Conservation (phyloP, 805 yeast genomes). For the Schwanniomyces polymorphus region DNA sequence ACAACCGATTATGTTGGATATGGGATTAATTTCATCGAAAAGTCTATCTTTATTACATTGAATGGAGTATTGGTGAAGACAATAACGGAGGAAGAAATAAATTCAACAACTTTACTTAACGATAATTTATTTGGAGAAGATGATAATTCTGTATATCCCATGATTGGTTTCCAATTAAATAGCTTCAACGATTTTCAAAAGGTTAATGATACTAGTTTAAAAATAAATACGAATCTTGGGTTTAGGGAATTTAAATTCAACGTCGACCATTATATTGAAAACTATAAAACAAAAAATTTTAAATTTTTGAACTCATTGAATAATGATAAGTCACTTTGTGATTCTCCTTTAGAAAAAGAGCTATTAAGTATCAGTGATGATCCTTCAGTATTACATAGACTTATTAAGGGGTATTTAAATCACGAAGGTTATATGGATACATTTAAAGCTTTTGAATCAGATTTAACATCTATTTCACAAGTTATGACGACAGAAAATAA, state of each 20-base stretch:
- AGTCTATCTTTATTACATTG: constrained; percentile 71
- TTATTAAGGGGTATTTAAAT: constrained; percentile 38
- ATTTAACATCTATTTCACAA: constrained; percentile 22
- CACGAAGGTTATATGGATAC: constrained; percentile 41
- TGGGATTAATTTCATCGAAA: constrained; percentile 70
- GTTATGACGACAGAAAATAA: constrained; percentile 9
- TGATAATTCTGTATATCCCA: constrained; percentile 33
- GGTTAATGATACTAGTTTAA: constrained; percentile 15
- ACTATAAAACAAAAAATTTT: constrained; percentile 38
- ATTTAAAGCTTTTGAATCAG: constrained; percentile 30
- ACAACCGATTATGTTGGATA: constrained; percentile 71
- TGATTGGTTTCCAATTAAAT: constrained; percentile 31
- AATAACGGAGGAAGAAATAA: constrained; percentile 24
- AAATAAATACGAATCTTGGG: constrained; percentile 56
- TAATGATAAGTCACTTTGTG: constrained; percentile 9
- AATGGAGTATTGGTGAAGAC: constrained; percentile 59
- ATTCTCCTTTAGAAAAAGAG: constrained; percentile 14
- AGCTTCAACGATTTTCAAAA: constrained; percentile 30
- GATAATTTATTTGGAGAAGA: constrained; percentile 18
- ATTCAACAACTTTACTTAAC: constrained; percentile 14
- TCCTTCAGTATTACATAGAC: constrained; percentile 24
- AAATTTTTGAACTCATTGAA: constrained; percentile 20
- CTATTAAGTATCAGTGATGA: constrained; percentile 26
- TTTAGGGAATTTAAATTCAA: constrained; percentile 59
- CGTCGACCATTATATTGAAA: constrained; percentile 52